These are phyloP conservation scores for Russula sp. DNA, from an alignment of 768 basidiomycete genomes.

Conservation along the genomic window DNA sequence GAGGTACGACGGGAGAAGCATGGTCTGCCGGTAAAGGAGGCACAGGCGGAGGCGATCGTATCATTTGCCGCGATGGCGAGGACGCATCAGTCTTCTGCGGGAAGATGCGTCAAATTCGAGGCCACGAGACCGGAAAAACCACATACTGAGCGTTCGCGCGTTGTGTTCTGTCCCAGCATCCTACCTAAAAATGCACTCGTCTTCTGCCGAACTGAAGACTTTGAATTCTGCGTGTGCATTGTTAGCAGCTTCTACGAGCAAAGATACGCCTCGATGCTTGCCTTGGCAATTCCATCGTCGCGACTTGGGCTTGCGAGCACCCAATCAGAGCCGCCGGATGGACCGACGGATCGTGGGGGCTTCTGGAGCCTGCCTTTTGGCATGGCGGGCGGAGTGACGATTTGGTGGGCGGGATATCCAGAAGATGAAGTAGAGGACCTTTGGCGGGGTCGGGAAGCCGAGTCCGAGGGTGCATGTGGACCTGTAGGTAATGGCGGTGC, in stretches of 20 bases:
- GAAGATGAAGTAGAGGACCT: slow-evolving; percentile 40
- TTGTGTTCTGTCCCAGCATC: slow-evolving; percentile 62
- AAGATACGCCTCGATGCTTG: slow-evolving; percentile 29
- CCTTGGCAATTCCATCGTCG: slow-evolving; percentile 43
- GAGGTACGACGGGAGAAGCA: slow-evolving; percentile 27
- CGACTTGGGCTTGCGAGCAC: slow-evolving; percentile 42
- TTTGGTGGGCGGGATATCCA: slow-evolving; percentile 28
- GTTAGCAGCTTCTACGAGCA: slow-evolving; percentile 12
- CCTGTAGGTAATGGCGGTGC: slow-evolving; percentile 41
- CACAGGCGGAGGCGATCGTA: slow-evolving; percentile 27
- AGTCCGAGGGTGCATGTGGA: slow-evolving; percentile 8
- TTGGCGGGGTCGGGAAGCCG: slow-evolving; percentile 31
- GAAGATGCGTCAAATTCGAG: slow-evolving; percentile 6
- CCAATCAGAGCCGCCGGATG: slow-evolving; percentile 40
- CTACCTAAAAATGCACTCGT: slow-evolving; percentile 78
- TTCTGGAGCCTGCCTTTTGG: slow-evolving; percentile 26
- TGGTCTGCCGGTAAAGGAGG: slow-evolving; percentile 9
- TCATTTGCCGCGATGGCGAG: slow-evolving; percentile 12
- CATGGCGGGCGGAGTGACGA: slow-evolving; percentile 29
- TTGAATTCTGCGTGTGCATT: slow-evolving; percentile 36
- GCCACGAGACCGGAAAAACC: slow-evolving; percentile 26
- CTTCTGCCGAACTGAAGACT: slow-evolving; percentile 66
- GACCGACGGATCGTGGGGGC: neutral
- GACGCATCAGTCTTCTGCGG: slow-evolving; percentile 32
- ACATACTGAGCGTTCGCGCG: slow-evolving; percentile 64